A percentile compares a stretch with the other conserved stretches of the same genome.
These are phyloP conservation scores for Xylariaceae sp. DNA, from an alignment of 2,329 filamentous ascomycete species.

Conservation along the genomic window DNA sequence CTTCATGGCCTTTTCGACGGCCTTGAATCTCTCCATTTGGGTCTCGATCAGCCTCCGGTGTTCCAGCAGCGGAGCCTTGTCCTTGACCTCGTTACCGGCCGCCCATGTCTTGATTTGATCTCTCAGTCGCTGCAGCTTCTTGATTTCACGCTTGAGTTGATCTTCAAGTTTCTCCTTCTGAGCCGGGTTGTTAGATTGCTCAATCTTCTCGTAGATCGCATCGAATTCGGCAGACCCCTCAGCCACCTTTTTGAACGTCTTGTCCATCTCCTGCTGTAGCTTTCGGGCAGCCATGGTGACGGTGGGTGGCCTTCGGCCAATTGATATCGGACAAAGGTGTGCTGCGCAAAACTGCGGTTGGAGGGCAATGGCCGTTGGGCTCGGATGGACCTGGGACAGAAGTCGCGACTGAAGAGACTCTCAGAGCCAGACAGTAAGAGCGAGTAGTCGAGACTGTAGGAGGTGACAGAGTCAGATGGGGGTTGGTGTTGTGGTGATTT, in stretches of 20 bases:
- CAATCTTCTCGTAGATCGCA: slow-evolving; percentile 95
- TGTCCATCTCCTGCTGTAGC: slow-evolving; percentile 96
- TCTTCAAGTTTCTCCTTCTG: slow-evolving; percentile 99
- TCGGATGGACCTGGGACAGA: no score
- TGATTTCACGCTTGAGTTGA: slow-evolving; percentile 97
- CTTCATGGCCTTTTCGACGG: slow-evolving; percentile 99
- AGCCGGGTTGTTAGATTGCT: slow-evolving; percentile 83
- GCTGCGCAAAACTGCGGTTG: neutral
- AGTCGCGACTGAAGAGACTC: no score
- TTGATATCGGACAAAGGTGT: neutral
- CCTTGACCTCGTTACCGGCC: slow-evolving; percentile 97
- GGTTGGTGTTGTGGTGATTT: no score
- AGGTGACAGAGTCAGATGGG: no score
- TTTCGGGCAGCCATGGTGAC: slow-evolving; percentile 87
- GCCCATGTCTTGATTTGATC: slow-evolving; percentile 99
- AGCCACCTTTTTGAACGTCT: slow-evolving; percentile 97
- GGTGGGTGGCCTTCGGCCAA: slow-evolving; percentile 11
- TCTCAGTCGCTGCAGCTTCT: slow-evolving; percentile 94
- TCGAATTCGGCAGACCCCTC: slow-evolving; percentile 93
- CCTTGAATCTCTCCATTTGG: slow-evolving; percentile 99
- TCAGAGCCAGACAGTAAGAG: no score
- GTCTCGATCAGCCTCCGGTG: slow-evolving; percentile 96
- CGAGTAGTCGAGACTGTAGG: no score
- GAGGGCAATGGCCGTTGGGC: no score
- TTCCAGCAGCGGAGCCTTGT: slow-evolving; percentile 92